Evolutionary conservation across 139 green algal species (phyloP), one percentile per base, ranked within the genome.

Genomic region (Auxenochlorella pyrenoidosa): DNA sequence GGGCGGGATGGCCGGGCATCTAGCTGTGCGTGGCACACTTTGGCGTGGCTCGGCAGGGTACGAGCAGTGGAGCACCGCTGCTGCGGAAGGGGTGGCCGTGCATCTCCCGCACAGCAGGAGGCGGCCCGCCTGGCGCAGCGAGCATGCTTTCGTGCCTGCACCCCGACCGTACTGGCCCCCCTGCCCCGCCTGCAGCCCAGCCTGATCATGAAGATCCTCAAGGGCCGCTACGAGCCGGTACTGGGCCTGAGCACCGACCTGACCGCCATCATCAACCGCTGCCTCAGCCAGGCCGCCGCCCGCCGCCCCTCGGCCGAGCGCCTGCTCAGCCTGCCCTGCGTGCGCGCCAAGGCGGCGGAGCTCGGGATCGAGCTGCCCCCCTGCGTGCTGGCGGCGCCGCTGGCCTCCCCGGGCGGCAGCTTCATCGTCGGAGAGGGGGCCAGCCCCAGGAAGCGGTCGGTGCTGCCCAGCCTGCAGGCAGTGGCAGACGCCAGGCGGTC

Each of bases 261-360:
- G 21, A 85, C 80, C 5, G 59, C 63, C 80, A 85, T 85, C 41
- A 85, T 85, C 63, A 41, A 76, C 80, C 80, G 80, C 80, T 77
- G 63, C 63, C 80, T 77, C 28, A 60, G 30, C 59, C 40, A 40
- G 41, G 30, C 80, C 0, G 34, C 80, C 16, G 63, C 63, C 2
- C 40, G 80, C 13, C 59, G 80, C 12, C 80, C 80, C 80, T 34
- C 26, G 38, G 63, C 80, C 0, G 80, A 75, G 60, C 40, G 60
- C 59, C 80, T 85, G 80, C 80, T 85, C 59, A 85, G 40, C 80
- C 63, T 76, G 40, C 80, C 80, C 21, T 19, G 40, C 21, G 80
- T 76, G 60, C 80, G 80, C 28, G 63, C 80, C 59, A 85, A 85
- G 40, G 80, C 80, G 12, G 80, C 60, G 0, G 80, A 85, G 63